Evolutionary conservation across 2,329 filamentous ascomycete species (phyloP), one percentile per base, ranked within the genome.

Genomic region (Aureobasidium sp.): DNA sequence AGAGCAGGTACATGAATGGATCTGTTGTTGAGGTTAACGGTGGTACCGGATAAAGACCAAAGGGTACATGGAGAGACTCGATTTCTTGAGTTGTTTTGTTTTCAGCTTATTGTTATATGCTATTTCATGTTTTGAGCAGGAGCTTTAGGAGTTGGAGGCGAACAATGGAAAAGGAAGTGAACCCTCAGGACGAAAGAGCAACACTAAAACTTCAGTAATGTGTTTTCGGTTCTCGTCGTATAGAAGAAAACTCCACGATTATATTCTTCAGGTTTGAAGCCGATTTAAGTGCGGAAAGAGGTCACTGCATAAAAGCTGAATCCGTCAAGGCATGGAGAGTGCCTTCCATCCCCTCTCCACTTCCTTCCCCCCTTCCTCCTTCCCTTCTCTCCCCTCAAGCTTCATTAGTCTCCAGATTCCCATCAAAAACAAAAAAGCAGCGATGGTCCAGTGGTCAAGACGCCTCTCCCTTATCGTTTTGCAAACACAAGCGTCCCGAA

Each of bases 11-110:
- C 71, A 73, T 80, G 61, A 80, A 76, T 67, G 78, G 78, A 13
- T 73, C 71, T 65, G 74, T 81, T 21, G 69, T 80, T 49, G 77
- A 80, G 66, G 72, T 81, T 50, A 77, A 79, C 68, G 81, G 81
- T 4, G 75, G 72, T 16, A 49, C 45, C n/a, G 57, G 44, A 27
- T 59, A 37, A 21, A 44, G 21, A 21, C 21, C 21, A 21, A 1
- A 21, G 21, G 21, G 3, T 10, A 44, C 5, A 2, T 13, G 21
- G 21, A 21, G 0, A 4, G 21, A 1, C 21, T 21, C 21, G 1
- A 21, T 21, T 1, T 4, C 14, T 10, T 44, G 21, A 21, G 6
- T 44, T 8, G 16, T 29, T 14, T 6, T 45, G 10, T 14, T 45
- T 29, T 13, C 13, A 5, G 25, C 44, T 6, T 9, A 5, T 16